Base-by-base conservation (phyloP, 176 grass and related monocot genomes). In the sorghum (Sorghum bicolor) region DNA sequence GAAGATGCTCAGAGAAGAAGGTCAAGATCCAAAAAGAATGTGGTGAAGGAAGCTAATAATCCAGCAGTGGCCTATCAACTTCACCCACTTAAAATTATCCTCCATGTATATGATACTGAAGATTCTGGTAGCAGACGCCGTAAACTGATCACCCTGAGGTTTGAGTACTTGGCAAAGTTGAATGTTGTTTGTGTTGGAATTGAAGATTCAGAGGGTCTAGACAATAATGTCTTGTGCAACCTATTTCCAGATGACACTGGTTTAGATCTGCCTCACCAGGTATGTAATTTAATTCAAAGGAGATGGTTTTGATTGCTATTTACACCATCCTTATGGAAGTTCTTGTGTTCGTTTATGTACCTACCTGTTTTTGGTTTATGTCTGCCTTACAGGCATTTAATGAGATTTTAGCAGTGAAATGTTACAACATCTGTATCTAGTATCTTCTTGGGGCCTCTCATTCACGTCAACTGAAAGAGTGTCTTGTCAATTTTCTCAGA, bases 241-340 rank as follows among this genome's bases (percentile, higher is more conserved):
- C 87, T 98, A 70, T 98, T 98, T 90, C 96, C 96, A 62, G 89
- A 98, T 86, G 96, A 98, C 80, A 93, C 87, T 71, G 96, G 96
- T 67, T 79, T 90, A 74, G 93, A 98, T 81, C 86, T 98, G 40
- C 96, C 96, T 85, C 91, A 95, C 64, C 89, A 93, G 91, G 96
- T 99, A 74, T 61, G 81, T 67, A 58, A 50, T 74, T 52, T 48
- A 43, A 48, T 28, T 62, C 20, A 20, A 32, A 48, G 63, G 31
- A 48, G 10, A 17, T 69, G 9, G 28, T 80, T 83, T 83, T 85
- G 31, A 74, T 58, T 43, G 8, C 63, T 84, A 78, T 15, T 33
- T 3, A 28, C 22, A 72, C 44, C 11, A 64, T 24, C 72, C 19
- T 74, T 57, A 80, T 69, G 22, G 38, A 76, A 30, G 15, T 47